Percentiles rank a stretch among this genome's conserved stretches.
Conservation (phyloP, 495 filamentous ascomycete species). For the Lepidopterella palustris region DNA sequence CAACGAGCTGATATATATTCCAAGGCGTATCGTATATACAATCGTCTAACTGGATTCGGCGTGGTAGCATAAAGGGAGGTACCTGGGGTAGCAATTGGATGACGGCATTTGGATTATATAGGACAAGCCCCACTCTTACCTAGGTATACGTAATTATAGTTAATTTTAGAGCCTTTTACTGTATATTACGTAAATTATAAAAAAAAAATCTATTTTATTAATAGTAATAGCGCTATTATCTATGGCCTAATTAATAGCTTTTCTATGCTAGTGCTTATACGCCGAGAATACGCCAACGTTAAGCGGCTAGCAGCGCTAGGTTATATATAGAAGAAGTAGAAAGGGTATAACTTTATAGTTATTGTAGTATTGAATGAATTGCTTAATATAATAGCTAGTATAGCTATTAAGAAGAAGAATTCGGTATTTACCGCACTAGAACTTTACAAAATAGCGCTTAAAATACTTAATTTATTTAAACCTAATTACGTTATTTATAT, state of each 20-base stretch:
- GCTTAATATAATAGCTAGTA: no score
- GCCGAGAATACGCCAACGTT: slow-evolving; percentile 7
- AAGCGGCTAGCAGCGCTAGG: slow-evolving; percentile 1
- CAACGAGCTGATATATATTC: no score
- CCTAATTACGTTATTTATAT: no score
- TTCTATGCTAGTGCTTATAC: slow-evolving; percentile 6
- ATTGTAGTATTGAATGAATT: not conserved
- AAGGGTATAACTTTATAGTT: not conserved
- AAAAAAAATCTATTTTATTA: not conserved
- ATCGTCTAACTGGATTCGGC: no score
- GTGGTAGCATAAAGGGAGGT: no score
- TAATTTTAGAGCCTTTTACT: no score
- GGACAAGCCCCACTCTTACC: no score
- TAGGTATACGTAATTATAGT: no score
- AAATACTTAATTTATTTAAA: not conserved
- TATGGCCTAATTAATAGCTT: not conserved
- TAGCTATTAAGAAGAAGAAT: not conserved
- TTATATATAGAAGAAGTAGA: slow-evolving; percentile 3
- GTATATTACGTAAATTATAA: no score
- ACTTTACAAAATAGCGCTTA: not conserved
- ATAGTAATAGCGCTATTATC: not conserved
- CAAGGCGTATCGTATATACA: no score
- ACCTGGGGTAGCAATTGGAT: no score
- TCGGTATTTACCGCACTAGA: not conserved
- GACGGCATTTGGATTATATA: no score